These are phyloP conservation scores for Helotiales sp. DNA, from an alignment of 2,329 filamentous ascomycete species.

Conservation along the genomic window DNA sequence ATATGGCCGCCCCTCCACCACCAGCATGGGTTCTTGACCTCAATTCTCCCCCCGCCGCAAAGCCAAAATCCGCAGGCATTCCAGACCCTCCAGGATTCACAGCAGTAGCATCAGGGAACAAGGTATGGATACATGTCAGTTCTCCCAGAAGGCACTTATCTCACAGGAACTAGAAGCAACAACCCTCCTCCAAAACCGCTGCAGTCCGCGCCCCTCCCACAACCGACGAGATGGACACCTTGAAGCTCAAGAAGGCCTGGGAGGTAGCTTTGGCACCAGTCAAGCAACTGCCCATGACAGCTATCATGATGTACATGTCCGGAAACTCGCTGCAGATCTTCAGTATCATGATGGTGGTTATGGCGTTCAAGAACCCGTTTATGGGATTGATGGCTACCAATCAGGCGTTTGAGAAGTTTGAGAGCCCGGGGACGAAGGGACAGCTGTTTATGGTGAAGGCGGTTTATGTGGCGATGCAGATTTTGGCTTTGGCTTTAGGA, in stretches of 20 bases:
- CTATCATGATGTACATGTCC: constrained; percentile 99
- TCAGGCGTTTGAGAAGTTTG: constrained; percentile 87
- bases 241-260: constrained; percentile 99
- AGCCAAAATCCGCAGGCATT: constrained; percentile 69
- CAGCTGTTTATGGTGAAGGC: constrained; percentile 84
- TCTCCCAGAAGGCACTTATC: constrained; percentile 5
- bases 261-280: constrained; percentile 92
- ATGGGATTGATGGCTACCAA: constrained; percentile 83
- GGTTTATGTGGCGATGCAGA: constrained; percentile 86
- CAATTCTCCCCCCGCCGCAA: constrained; percentile 68
- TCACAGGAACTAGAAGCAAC: constrained; percentile 45
- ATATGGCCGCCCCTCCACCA: constrained; percentile 50
- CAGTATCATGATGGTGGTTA: constrained; percentile 99
- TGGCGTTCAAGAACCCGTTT: constrained; percentile 97
- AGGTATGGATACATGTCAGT: constrained; percentile 57
- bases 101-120: constrained; percentile 54
- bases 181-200: constrained; percentile 45
- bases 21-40: constrained; percentile 87
- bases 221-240: constrained; percentile 85
- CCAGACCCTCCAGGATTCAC: constrained; percentile 88
- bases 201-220: constrained; percentile 68
- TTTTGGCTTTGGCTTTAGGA: constrained; percentile 81
- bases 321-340: constrained; percentile 98
- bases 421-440: constrained; percentile 76
- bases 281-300: constrained; percentile 96